phyloP scores from a whole-genome alignment of 371 early-diverging fungal genomes.

The Coemansia sp. region DNA sequence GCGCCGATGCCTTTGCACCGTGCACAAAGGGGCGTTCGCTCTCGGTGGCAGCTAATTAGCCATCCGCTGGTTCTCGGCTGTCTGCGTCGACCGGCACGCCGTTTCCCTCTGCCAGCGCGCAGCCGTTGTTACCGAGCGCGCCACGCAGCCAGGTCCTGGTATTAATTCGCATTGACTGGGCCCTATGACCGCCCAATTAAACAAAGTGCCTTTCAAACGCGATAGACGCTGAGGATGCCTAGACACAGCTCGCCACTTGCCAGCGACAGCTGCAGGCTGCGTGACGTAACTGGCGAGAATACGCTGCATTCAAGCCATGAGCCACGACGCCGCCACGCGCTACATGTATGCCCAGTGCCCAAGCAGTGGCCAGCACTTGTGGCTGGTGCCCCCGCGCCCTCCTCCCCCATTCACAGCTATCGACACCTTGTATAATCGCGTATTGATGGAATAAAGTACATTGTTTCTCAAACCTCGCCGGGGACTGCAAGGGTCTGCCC shows the following conservation, averaged over 20 bases:
- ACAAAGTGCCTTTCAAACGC: background rate
- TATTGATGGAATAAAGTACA: conserved; percentile 2
- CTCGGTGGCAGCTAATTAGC: no score
- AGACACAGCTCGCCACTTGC: background rate
- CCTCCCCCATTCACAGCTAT: background rate
- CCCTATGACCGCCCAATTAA: conserved; percentile 3
- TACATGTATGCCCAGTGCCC: background rate
- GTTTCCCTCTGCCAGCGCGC: no score
- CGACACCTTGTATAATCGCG: background rate
- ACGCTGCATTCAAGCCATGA: conserved; percentile 4
- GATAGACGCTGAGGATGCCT: background rate
- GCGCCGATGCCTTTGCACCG: background rate
- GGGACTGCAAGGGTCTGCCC: conserved; percentile 1
- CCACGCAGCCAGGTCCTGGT: background rate
- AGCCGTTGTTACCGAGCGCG: background rate
- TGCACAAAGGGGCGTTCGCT: background rate
- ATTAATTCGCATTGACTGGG: conserved; percentile 2
- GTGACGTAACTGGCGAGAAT: conserved; percentile 3
- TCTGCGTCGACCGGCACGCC: no score
- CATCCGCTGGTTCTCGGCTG: no score
- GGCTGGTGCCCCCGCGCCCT: conserved; percentile 1
- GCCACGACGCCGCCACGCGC: conserved; percentile 1
- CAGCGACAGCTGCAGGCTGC: background rate
- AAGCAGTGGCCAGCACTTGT: conserved; percentile 2
- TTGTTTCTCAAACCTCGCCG: background rate